Conservation (phyloP, 2,329 filamentous ascomycete genomes). For the Mycosphaerelloides madeirae region DNA sequence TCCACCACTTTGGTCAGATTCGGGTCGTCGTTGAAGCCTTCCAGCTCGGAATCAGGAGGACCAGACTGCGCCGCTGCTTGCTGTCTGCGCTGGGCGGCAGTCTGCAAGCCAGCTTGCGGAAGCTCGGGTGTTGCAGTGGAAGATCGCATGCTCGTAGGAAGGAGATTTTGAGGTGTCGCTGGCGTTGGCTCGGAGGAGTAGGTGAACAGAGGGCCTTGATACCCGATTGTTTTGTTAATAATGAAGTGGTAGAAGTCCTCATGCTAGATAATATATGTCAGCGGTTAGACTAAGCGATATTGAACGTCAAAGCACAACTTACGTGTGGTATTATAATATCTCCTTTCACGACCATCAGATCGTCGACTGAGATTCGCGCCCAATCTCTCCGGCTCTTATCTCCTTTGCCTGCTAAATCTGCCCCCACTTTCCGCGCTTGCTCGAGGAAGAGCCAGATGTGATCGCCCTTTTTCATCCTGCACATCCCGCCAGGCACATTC, state of each 20-base stretch:
- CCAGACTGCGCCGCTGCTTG: conserved; percentile 19
- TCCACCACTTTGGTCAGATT: conserved; percentile 89
- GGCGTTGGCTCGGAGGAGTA: conserved; percentile 55
- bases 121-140: conserved; percentile 5
- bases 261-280: conserved; percentile 55
- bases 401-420: conserved; percentile 68
- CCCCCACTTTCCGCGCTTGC: conserved; percentile 82
- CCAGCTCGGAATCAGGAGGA: conserved; percentile 53
- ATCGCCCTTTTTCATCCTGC: conserved; percentile 88
- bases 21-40: conserved; percentile 75
- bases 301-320: conserved; percentile 38
- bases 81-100: conserved; percentile 22
- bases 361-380: conserved; percentile 91
- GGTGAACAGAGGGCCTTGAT: conserved; percentile 73
- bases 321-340: conserved; percentile 93
- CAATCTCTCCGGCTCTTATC: conserved; percentile 69
- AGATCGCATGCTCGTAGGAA: conserved; percentile 14
- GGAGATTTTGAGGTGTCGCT: conserved; percentile 35
- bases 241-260: conserved; percentile 98
- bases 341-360: conserved; percentile 86
- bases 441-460: conserved; percentile 90
- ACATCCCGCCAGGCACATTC: conserved; percentile 77
- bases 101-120: conserved; percentile 16
- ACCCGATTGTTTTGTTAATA: conserved; percentile 74
- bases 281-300: neutral